Conservation (phyloP, 345 rosid genomes). For the Eucalyptus regnans region DNA sequence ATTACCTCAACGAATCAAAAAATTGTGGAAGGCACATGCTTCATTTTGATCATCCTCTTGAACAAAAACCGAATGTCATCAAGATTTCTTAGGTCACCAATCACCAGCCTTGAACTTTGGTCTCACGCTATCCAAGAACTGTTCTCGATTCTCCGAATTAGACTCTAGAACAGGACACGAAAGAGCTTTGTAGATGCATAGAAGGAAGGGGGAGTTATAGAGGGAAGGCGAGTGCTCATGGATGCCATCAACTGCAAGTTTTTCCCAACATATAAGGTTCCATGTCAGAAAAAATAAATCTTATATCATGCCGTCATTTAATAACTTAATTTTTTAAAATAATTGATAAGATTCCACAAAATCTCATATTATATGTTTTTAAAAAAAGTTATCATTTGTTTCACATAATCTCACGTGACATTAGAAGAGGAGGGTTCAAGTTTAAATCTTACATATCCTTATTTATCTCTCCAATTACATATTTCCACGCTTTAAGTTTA, state of each 20-base stretch:
- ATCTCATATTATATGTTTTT: background rate
- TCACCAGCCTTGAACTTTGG: background rate
- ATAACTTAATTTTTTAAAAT: background rate
- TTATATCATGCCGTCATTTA: fast-evolving
- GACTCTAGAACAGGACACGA: background rate
- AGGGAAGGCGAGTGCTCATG: background rate
- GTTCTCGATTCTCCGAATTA: background rate
- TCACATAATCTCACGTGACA: fast-evolving
- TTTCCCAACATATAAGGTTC: background rate
- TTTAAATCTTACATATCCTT: fast-evolving
- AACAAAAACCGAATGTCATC: background rate
- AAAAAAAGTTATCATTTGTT: background rate
- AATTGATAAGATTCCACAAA: background rate
- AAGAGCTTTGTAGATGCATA: background rate
- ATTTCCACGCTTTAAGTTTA: background rate
- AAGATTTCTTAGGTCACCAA: background rate
- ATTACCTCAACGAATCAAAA: background rate
- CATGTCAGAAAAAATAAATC: background rate
- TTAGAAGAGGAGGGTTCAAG: fast-evolving
- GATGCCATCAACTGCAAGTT: background rate
- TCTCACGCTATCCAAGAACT: background rate
- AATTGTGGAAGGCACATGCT: background rate
- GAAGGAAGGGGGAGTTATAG: background rate
- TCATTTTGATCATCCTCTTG: background rate
- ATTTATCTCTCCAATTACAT: background rate